phyloP scores from a whole-genome alignment of 2,329 filamentous ascomycete genomes.

The Sporothrix mexicana region DNA sequence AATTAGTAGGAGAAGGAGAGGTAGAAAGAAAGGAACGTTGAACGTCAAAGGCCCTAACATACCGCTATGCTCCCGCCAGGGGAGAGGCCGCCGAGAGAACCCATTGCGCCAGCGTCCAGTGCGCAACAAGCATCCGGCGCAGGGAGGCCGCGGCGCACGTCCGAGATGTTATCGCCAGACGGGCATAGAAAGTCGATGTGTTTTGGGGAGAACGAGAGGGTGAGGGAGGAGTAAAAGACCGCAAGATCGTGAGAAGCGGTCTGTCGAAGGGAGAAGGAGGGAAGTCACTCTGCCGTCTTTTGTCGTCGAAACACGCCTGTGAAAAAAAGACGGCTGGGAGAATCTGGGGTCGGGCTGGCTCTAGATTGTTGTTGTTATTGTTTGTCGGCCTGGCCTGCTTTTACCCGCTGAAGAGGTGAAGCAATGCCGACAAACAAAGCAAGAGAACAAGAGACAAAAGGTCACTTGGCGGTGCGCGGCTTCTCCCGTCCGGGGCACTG shows the following conservation, averaged over 20 bases:
- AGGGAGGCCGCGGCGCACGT: slow-evolving; percentile 28
- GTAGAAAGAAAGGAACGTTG: neutral
- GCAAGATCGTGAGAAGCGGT: slow-evolving; percentile 15
- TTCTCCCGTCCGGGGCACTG: slow-evolving; percentile 22
- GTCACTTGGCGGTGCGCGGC: slow-evolving; percentile 24
- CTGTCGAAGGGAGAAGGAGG: slow-evolving; percentile 39
- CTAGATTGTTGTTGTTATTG: slow-evolving; percentile 22
- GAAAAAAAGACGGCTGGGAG: neutral
- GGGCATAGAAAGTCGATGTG: slow-evolving; percentile 33
- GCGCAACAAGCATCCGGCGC: slow-evolving; percentile 54
- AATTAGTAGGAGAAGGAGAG: slow-evolving; percentile 13
- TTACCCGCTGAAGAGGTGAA: slow-evolving; percentile 24
- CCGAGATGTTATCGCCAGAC: slow-evolving; percentile 26
- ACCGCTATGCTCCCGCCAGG: slow-evolving; percentile 79
- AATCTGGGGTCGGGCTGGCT: slow-evolving; percentile 12
- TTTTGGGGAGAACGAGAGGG: neutral
- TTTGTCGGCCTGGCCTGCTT: slow-evolving; percentile 19
- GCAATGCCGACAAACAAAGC: slow-evolving; percentile 9
- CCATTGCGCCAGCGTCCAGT: slow-evolving; percentile 61
- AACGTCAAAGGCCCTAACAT: slow-evolving; percentile 44
- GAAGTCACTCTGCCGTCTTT: neutral
- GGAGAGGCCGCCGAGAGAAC: slow-evolving; percentile 75
- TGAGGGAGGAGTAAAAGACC: neutral
- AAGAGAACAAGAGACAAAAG: neutral
- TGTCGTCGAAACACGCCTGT: neutral